phyloP scores from a whole-genome alignment of 2,329 filamentous ascomycete species.

The Ophiostoma himal-ulmi region DNA sequence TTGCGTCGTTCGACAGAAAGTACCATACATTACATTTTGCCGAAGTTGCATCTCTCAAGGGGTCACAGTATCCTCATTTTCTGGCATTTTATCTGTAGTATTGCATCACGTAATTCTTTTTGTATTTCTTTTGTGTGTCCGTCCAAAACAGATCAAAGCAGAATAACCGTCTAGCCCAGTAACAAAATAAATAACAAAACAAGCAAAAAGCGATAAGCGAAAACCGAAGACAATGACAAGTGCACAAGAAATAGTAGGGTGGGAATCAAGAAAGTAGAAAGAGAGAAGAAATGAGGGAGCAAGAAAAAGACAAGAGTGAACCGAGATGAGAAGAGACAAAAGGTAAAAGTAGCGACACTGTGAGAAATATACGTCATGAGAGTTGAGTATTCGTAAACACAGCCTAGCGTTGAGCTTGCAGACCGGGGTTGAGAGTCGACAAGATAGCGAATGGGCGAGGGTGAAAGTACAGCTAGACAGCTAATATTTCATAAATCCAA shows the following conservation, averaged over 20 bases:
- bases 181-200: not conserved
- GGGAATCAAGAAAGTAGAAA: constrained; percentile 19
- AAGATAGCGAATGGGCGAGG: not conserved
- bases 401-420: not conserved
- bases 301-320: not conserved
- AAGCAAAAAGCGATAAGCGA: not conserved
- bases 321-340: not conserved
- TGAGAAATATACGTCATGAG: not conserved
- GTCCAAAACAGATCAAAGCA: not conserved
- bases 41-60: not conserved
- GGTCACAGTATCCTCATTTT: not conserved
- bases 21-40: too few species aligned
- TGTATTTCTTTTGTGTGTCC: not conserved
- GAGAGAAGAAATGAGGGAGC: not conserved
- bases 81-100: not conserved
- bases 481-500: not conserved
- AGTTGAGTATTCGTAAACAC: not conserved
- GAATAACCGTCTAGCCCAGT: not conserved
- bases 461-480: not conserved
- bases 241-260: not conserved
- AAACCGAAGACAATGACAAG: not conserved
- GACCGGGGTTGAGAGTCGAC: not conserved
- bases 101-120: not conserved
- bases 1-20: not conserved
- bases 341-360: not conserved